phyloP scores from a whole-genome alignment of 345 rosid genomes.

The Turritis glabra region DNA sequence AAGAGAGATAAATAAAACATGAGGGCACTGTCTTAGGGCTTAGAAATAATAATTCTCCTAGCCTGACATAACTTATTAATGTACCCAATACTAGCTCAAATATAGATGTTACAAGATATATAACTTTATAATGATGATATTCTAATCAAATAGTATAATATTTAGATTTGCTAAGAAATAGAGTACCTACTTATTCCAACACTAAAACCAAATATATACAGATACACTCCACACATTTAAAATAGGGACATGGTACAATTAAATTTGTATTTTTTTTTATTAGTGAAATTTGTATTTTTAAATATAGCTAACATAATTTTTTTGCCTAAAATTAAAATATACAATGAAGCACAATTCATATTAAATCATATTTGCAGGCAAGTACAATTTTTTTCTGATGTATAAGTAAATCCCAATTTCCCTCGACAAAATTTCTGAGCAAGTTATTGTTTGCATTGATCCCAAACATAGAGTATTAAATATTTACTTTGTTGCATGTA shows the following conservation, averaged over 20 bases:
- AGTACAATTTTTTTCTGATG: background rate
- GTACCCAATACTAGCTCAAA: background rate
- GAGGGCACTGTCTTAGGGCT: background rate
- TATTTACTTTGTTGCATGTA: conserved; percentile 7
- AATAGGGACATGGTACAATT: no score
- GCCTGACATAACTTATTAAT: background rate
- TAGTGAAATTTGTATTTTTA: background rate
- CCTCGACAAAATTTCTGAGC: background rate
- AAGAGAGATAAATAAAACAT: no score
- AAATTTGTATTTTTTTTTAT: background rate
- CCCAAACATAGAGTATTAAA: background rate
- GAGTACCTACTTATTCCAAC: background rate
- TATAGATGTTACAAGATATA: background rate
- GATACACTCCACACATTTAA: no score
- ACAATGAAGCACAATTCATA: background rate
- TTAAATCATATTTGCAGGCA: background rate
- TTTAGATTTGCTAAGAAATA: background rate
- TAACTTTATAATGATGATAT: background rate
- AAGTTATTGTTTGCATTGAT: conserved; percentile 20
- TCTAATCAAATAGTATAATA: background rate
- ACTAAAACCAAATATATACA: no score
- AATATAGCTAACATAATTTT: background rate
- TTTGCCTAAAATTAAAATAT: background rate
- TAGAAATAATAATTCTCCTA: background rate
- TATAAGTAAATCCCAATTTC: background rate